Percentiles rank a stretch among this genome's conserved stretches.
phyloP scores from a whole-genome alignment of 495 filamentous ascomycete genomes.

The Aspergillus diversus region DNA sequence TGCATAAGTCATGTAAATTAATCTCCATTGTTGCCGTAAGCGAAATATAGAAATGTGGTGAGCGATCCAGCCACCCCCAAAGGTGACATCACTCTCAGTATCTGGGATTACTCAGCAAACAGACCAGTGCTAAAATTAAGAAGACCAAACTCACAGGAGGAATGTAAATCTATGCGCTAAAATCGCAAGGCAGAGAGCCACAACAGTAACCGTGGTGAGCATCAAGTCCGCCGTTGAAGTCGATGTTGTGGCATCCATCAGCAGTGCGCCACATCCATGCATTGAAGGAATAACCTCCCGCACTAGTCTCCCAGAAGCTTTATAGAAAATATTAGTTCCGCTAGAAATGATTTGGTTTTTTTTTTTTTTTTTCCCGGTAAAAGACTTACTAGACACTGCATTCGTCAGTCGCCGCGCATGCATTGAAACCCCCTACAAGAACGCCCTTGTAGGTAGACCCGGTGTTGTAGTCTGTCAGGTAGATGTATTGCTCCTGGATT shows the following conservation, averaged over 20 bases:
- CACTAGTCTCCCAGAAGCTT: neutral
- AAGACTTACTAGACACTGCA: neutral
- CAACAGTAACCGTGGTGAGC: slow-evolving; percentile 5
- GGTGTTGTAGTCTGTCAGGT: slow-evolving; percentile 2
- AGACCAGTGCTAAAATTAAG: no score
- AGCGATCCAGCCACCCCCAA: no score
- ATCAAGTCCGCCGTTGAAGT: neutral
- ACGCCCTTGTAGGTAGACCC: neutral
- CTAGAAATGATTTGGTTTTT: no score
- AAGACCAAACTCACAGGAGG: no score
- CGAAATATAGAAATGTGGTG: no score
- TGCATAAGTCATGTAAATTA: no score
- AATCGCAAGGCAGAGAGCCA: neutral
- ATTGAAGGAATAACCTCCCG: neutral
- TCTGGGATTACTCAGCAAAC: no score
- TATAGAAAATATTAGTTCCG: no score
- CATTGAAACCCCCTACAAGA: neutral
- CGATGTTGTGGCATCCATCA: slow-evolving; percentile 6
- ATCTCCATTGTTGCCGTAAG: no score
- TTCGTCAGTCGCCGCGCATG: neutral
- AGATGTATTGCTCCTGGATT: neutral
- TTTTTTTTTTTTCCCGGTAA: no score
- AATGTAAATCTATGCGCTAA: neutral
- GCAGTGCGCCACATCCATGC: neutral
- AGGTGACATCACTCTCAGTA: no score